phyloP scores from a whole-genome alignment of 257 asterid genomes.

The Jacaranda copaia region DNA sequence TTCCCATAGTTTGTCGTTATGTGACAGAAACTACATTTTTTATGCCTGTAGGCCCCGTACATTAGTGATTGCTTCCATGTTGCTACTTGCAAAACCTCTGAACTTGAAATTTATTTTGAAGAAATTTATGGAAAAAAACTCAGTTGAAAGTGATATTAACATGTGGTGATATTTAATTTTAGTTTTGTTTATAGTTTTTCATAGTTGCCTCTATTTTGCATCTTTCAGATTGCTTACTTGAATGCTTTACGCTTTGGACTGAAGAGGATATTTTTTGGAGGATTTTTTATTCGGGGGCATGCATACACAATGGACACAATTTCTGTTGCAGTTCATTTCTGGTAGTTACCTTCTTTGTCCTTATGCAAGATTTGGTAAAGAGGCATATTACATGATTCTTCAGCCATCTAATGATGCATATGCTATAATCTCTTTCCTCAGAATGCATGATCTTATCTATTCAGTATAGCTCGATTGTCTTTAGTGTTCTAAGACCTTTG shows the following conservation, averaged over 20 bases:
- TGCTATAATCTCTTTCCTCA: not conserved
- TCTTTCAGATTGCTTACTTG: constrained; percentile 81
- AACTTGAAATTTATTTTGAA: not conserved
- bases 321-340: constrained; percentile 89
- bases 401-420: constrained; percentile 6
- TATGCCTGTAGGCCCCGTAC: too few species aligned
- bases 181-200: constrained; percentile 15
- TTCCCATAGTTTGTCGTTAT: too few species aligned
- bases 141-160: not conserved
- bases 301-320: constrained; percentile 96
- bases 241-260: constrained; percentile 85
- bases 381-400: not conserved
- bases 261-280: constrained; percentile 89
- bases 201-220: constrained; percentile 28
- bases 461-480: not conserved
- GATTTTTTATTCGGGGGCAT: constrained; percentile 90
- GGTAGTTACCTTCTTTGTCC: constrained; percentile 53
- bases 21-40: not conserved
- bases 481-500: not conserved
- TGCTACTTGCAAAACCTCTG: not conserved
- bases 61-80: not conserved
- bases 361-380: not conserved
- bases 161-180: constrained; percentile 11
- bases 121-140: not conserved
- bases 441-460: not conserved